Evolutionary conservation across 768 basidiomycete species (phyloP), one percentile per base, ranked within the genome.

Genomic region (Russula abietina): DNA sequence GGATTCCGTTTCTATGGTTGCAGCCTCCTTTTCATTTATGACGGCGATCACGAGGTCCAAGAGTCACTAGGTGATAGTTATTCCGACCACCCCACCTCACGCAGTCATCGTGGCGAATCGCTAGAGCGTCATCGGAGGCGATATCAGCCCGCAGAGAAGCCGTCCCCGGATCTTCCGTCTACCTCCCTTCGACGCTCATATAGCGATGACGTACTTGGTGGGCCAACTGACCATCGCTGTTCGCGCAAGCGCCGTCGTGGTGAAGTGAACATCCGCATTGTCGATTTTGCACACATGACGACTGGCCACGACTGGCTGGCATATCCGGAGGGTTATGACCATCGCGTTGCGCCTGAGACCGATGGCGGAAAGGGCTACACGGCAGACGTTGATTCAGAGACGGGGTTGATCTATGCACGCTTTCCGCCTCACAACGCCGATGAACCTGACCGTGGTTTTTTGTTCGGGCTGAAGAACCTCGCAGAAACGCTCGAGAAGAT

Each of bases 1-100:
- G 93, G 97, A n/a, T 99, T 91, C 76, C 86, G 97, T 54, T 98
- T 99, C 75, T 99, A 99, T 72, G 97, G 97, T 16, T 98, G 96
- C 75, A 93, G 91, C 67, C 83, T 99, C 51, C 84, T 99, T 57
- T 83, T 98, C 71, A 96, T 98, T 71, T 99, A 99, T 73, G 97
- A 99, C 71, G 97, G 97, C 46, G 95, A 98, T 72, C 80, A 78
- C 49, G 92, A 94, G 68, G 82, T 85, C 1, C 97, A 98, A 74
- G 88, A 91, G 68, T 80, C 79, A 22, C 86, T 88, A 71, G 80
- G 84, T 19, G 73, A 80, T 12, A 82, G 80, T 45, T 80, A 80
- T 7, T 75, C 82, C 50, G 91, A 91, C 65, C 80, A 86, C 53
- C 83, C 87, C 2, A 84, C 87, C 4, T 73, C 78, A 22, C 82